Evolutionary conservation across 805 yeast genomes (phyloP).

Genomic region (Komagataella phaffii): DNA sequence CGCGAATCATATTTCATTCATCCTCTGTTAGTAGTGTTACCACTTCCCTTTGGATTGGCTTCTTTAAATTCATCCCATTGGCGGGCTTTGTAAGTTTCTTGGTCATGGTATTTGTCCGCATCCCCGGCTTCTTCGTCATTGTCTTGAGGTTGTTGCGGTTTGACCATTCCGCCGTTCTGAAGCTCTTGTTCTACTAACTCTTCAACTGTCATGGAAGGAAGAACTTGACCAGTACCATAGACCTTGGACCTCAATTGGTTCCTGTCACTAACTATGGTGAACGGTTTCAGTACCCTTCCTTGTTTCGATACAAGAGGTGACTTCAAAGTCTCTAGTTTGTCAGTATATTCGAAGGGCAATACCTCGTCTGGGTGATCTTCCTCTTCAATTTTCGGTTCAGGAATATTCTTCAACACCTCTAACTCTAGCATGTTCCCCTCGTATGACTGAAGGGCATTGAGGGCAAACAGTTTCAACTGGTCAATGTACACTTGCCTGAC

Average conservation of each 20-base stretch:
- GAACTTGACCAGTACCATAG: slow-evolving; percentile 80
- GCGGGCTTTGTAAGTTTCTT: slow-evolving; percentile 62
- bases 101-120: slow-evolving; percentile 42
- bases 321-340: slow-evolving; percentile 40
- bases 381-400: slow-evolving; percentile 10
- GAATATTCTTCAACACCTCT: slow-evolving; percentile 41
- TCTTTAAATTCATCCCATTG: slow-evolving; percentile 94
- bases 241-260: slow-evolving; percentile 52
- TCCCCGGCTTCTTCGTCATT: slow-evolving; percentile 40
- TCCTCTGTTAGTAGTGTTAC: slow-evolving; percentile 70
- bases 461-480: slow-evolving; percentile 36
- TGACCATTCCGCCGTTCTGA: slow-evolving; percentile 68
- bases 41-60: slow-evolving; percentile 75
- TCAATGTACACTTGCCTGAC: slow-evolving; percentile 41
- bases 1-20: slow-evolving; percentile 7
- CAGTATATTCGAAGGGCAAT: slow-evolving; percentile 34
- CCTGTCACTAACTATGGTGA: slow-evolving; percentile 52
- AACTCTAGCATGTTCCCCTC: slow-evolving; percentile 54
- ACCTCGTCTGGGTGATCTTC: slow-evolving; percentile 5
- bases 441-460: slow-evolving; percentile 40
- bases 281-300: slow-evolving; percentile 78
- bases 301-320: slow-evolving; percentile 46
- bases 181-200: slow-evolving; percentile 81
- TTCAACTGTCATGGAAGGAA: slow-evolving; percentile 92
- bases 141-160: slow-evolving; percentile 19